Conservation (phyloP, 1,139 yeast species). For the Martiniozyma asiatica region DNA sequence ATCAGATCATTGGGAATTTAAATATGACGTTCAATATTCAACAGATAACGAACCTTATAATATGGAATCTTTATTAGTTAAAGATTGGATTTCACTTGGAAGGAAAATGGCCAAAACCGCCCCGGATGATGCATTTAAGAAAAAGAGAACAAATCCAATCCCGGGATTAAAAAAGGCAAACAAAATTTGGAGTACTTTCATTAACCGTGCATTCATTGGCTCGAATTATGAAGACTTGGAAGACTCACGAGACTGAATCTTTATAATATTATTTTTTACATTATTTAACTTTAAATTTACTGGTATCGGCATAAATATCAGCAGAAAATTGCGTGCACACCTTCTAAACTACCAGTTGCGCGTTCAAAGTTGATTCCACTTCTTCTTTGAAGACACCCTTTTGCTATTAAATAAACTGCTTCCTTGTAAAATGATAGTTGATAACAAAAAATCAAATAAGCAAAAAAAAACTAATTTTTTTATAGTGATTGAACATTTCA, state of each 20-base stretch:
- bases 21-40: constrained; percentile 53
- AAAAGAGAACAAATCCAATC: constrained; percentile 7
- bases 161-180: constrained; percentile 16
- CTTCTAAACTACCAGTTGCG: background rate
- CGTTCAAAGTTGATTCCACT: background rate
- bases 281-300: background rate
- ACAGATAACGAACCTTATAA: constrained; percentile 48
- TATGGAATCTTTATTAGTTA: constrained; percentile 46
- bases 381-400: background rate
- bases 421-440: no score
- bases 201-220: constrained; percentile 43
- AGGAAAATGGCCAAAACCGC: constrained; percentile 32
- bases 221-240: constrained; percentile 46
- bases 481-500: no score
- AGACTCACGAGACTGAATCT: constrained; percentile 4
- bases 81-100: constrained; percentile 49
- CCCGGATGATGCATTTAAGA: constrained; percentile 1
- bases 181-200: constrained; percentile 30
- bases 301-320: background rate
- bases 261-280: background rate
- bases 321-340: background rate
- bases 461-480: no score
- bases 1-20: constrained; percentile 31
- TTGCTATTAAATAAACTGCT: background rate
- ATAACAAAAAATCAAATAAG: no score